These are phyloP conservation scores for Trametes cingulata DNA, from an alignment of 768 basidiomycete species.

Conservation along the genomic window DNA sequence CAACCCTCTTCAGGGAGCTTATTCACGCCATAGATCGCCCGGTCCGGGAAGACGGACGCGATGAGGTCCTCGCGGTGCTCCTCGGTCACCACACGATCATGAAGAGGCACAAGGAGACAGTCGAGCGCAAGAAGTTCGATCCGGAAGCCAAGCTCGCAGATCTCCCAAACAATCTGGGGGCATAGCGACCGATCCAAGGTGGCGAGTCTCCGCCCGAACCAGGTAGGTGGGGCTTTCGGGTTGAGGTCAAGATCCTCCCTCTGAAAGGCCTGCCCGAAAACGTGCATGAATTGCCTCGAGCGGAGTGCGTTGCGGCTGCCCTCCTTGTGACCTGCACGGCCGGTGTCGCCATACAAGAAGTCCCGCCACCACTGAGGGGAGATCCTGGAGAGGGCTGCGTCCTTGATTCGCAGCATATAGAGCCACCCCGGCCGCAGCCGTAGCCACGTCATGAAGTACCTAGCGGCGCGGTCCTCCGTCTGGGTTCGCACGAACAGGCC, in stretches of 20 bases:
- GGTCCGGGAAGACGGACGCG: neutral
- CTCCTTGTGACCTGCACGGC: neutral
- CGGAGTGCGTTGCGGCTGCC: neutral
- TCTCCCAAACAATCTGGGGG: neutral
- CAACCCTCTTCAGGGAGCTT: neutral
- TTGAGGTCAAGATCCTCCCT: neutral
- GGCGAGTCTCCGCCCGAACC: neutral
- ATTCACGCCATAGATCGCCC: neutral
- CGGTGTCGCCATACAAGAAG: neutral
- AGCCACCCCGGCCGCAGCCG: neutral
- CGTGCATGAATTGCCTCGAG: neutral
- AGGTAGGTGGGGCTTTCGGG: neutral
- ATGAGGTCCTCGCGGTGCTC: neutral
- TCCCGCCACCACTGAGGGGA: neutral
- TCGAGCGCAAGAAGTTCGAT: neutral
- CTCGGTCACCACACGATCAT: neutral
- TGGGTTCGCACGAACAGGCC: neutral
- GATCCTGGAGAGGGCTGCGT: neutral
- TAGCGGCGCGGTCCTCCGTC: neutral
- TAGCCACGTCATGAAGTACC: neutral
- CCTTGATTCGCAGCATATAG: neutral
- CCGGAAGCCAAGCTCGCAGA: neutral
- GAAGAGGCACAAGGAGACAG: neutral
- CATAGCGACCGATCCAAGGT: neutral
- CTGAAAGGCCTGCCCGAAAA: neutral